Conservation (phyloP, 2,329 filamentous ascomycete species). For the Cryoendolithus antarcticus region DNA sequence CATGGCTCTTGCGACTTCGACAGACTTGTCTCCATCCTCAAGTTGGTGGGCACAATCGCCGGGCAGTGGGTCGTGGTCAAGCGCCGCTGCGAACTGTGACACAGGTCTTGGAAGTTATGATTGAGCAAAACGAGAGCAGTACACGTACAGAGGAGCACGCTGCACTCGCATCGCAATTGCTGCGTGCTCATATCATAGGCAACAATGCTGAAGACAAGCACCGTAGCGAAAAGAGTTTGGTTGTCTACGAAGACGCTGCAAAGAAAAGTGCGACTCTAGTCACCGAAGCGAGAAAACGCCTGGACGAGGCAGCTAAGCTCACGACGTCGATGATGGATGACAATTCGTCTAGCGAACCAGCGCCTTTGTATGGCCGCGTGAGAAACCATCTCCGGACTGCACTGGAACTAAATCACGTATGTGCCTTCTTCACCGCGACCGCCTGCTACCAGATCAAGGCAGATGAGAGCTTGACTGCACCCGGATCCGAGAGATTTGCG, state of each 20-base stretch:
- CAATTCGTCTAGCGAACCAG: conserved; percentile 15
- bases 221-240: conserved; percentile 52
- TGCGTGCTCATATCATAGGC: conserved; percentile 65
- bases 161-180: conserved; percentile 47
- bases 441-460: conserved; percentile 73
- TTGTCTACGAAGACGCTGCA: conserved; percentile 50
- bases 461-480: conserved; percentile 49
- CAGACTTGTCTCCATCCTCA: conserved; percentile 81
- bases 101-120: conserved; percentile 83
- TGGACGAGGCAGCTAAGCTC: conserved; percentile 26
- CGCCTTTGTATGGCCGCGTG: conserved; percentile 14
- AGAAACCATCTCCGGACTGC: conserved; percentile 58
- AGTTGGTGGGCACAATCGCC: conserved; percentile 55
- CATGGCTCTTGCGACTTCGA: conserved; percentile 66
- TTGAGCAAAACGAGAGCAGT: conserved; percentile 63
- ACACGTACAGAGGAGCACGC: conserved; percentile 60
- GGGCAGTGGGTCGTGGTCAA: conserved; percentile 43
- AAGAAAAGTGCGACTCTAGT: conserved; percentile 38
- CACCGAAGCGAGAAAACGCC: conserved; percentile 49
- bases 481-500: conserved; percentile 55
- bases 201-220: conserved; percentile 48
- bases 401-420: conserved; percentile 70
- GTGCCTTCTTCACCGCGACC: conserved; percentile 74
- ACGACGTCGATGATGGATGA: conserved; percentile 22
- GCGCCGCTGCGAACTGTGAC: conserved; percentile 67